Evolutionary conservation across 2,329 filamentous ascomycete species (phyloP), one percentile per base, ranked within the genome.

Genomic region (Erysiphe neolycopersici): DNA sequence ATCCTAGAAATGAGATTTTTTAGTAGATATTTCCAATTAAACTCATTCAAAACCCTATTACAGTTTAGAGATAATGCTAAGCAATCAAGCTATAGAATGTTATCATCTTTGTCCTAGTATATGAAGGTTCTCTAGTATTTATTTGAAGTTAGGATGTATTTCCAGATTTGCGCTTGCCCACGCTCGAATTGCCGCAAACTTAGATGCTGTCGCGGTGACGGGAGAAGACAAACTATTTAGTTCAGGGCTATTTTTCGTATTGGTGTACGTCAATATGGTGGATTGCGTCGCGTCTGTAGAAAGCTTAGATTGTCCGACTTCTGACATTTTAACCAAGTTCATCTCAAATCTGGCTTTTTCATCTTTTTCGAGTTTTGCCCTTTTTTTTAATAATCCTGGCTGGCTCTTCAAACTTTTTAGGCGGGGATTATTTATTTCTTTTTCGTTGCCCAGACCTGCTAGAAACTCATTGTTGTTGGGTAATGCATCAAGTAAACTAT

Each of bases 131-230:
- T 33, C n/a, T 1, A 9, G 4, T 33, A 6, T 33, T 14, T 33
- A 14, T 38, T 48, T 49, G 48, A 92, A 92, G 3, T 78, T 80
- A 13, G 78, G 73, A 52, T 87, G 87, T 59, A 82, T 79, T 61
- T 93, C 82, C 75, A 93, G 82, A 1, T 82, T 94, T 37, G 76
- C 69, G 1, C 80, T 77, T 43, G 94, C 91, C 56, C 87, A 91
- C 10, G 67, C 74, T 52, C 85, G 72, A 59, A 95, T 58, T 14
- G 83, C 82, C 29, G 79, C 79, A 79, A 83, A 94, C 44, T 79
- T 65, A 53, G 66, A 72, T 10, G 61, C 42, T n/a, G 44, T 48
- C 19, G 44, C 37, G 47, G 22, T 40, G 18, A 45, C 19, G 30
- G 47, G 40, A 33, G 14, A 45, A 30, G 47, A 22, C 29, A 46